Percentiles rank a stretch among this genome's conserved stretches.
These are phyloP conservation scores for Magnaporthales sp. DNA, from an alignment of 2,329 filamentous ascomycete genomes.

Conservation along the genomic window DNA sequence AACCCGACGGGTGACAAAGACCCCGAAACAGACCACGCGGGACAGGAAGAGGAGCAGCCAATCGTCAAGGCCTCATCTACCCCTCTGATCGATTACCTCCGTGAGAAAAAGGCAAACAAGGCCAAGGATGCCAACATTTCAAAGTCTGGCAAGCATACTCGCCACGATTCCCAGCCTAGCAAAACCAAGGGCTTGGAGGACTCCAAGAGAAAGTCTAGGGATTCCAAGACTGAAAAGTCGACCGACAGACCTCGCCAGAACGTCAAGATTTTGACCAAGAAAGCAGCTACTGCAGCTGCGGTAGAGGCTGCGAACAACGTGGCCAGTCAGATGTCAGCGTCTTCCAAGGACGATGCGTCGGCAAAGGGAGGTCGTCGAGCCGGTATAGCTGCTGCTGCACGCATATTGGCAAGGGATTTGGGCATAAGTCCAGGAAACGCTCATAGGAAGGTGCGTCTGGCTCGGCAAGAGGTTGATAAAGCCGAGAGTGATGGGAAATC, in stretches of 20 bases:
- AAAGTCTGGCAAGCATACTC: constrained; percentile 46
- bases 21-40: constrained; percentile 33
- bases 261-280: constrained; percentile 56
- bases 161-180: constrained; percentile 42
- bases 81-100: constrained; percentile 80
- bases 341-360: constrained; percentile 20
- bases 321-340: constrained; percentile 23
- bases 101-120: constrained; percentile 82
- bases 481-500: constrained; percentile 38
- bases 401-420: constrained; percentile 57
- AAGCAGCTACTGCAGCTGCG: constrained; percentile 40
- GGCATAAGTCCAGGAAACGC: constrained; percentile 56
- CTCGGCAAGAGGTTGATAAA: constrained; percentile 49
- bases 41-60: constrained; percentile 40
- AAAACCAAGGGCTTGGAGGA: constrained; percentile 32
- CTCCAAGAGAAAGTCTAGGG: constrained; percentile 28
- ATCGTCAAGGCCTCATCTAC: constrained; percentile 66
- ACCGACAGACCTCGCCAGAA: constrained; percentile 46
- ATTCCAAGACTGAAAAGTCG: constrained; percentile 45
- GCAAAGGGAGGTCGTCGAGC: constrained; percentile 46
- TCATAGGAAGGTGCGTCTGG: constrained; percentile 38
- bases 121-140: constrained; percentile 46
- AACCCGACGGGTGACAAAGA: constrained; percentile 50
- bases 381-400: constrained; percentile 54
- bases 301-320: constrained; percentile 35